Percentiles rank a stretch among this genome's conserved stretches.
Evolutionary conservation across 768 basidiomycete genomes (phyloP).

Genomic region (Termitomyces sp.): DNA sequence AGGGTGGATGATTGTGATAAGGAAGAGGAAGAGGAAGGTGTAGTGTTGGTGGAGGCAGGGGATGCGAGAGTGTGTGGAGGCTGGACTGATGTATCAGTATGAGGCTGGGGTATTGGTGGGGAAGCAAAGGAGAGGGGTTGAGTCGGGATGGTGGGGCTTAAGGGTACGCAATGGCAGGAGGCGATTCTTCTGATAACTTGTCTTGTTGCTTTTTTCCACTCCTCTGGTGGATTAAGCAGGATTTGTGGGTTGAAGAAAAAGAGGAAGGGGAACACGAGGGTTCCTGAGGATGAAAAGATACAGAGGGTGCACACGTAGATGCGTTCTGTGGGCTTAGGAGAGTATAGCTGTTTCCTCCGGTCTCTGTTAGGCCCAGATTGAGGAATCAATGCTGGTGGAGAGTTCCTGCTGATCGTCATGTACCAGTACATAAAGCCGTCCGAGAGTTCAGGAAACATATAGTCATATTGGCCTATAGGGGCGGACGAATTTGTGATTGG

Average conservation of each 20-base stretch:
- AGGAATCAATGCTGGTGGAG: slow-evolving; percentile 40
- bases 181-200: neutral
- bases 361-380: slow-evolving; percentile 11
- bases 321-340: slow-evolving; percentile 44
- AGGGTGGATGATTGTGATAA: neutral
- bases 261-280: slow-evolving; percentile 42
- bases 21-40: neutral
- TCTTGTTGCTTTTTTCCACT: slow-evolving; percentile 12
- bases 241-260: slow-evolving; percentile 46
- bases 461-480: slow-evolving; percentile 34
- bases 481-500: slow-evolving; percentile 24
- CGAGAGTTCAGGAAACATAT: slow-evolving; percentile 40
- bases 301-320: slow-evolving; percentile 49
- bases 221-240: slow-evolving; percentile 26
- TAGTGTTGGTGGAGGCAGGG: neutral
- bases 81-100: neutral
- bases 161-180: no score
- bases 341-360: slow-evolving; percentile 31
- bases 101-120: neutral
- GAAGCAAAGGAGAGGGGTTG: neutral
- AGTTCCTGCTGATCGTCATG: slow-evolving; percentile 51
- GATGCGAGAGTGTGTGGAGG: neutral
- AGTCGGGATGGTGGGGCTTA: neutral
- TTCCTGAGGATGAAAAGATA: slow-evolving; percentile 37
- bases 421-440: slow-evolving; percentile 49